Evolutionary conservation across 2,329 filamentous ascomycete species (phyloP).

Genomic region (Boeremia exigua): DNA sequence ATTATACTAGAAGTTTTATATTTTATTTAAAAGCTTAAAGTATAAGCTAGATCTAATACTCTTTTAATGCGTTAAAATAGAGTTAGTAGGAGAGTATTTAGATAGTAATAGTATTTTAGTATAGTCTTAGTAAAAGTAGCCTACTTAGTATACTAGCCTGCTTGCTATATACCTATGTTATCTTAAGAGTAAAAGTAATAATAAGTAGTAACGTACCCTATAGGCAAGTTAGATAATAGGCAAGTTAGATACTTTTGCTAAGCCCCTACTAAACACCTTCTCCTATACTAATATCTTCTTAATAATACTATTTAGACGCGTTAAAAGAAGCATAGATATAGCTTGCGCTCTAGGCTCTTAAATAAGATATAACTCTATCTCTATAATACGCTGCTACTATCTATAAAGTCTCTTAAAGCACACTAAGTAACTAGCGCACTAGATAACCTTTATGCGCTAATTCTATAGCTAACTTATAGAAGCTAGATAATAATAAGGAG

Average conservation of each 20-base stretch:
- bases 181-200: no score
- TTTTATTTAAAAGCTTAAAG: no score
- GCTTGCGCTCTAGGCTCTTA: background rate
- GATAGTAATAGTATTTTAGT: no score
- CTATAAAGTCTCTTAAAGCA: background rate
- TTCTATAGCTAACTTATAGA: background rate
- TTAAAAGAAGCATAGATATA: background rate
- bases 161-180: no score
- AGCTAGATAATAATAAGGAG: background rate
- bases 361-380: background rate
- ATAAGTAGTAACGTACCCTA: no score
- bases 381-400: background rate
- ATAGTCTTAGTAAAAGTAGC: no score
- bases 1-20: no score
- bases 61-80: no score
- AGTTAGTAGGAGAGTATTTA: no score
- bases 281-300: background rate
- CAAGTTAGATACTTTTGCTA: background rate
- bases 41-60: no score
- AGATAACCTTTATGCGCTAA: background rate
- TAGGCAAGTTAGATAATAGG: background rate
- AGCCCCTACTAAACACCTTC: background rate
- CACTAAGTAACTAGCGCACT: background rate
- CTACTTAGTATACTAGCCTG: no score
- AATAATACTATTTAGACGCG: background rate